Percentiles rank a stretch among this genome's conserved stretches.
Conservation (phyloP, 192 early-diverging fungal species). For the Entomortierella chlamydospora region DNA sequence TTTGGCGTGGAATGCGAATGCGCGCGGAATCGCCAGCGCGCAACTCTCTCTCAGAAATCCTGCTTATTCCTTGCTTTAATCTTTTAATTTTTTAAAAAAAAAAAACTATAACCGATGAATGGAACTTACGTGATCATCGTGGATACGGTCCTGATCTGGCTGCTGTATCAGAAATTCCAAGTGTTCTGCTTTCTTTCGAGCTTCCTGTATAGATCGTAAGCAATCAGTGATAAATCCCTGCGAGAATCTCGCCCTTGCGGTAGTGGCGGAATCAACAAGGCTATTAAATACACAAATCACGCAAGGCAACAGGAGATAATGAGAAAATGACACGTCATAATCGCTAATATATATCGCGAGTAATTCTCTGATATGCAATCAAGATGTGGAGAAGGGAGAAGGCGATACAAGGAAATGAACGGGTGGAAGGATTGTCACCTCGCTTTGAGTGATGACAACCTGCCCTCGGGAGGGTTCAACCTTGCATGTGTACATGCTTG, state of each 20-base stretch:
- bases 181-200: slow-evolving; percentile 13
- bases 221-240: slow-evolving; percentile 24
- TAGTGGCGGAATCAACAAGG: slow-evolving; percentile 16
- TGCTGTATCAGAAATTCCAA: slow-evolving; percentile 5
- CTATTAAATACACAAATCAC: background rate
- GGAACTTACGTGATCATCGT: slow-evolving; percentile 3
- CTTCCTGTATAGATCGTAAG: slow-evolving; percentile 13
- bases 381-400: background rate
- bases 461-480: no score
- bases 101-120: no score
- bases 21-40: no score
- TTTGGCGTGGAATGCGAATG: no score
- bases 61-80: no score
- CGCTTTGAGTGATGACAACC: no score
- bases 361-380: no score
- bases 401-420: no score
- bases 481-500: no score
- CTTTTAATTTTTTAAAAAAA: no score
- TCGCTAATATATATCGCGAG: background rate
- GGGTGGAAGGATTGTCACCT: no score
- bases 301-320: background rate
- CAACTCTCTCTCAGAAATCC: no score
- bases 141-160: slow-evolving; percentile 1
- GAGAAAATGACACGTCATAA: slow-evolving; percentile 4
- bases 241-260: slow-evolving; percentile 21